These are phyloP conservation scores for Chloranthus sessilifolius DNA, from an alignment of 164 flowering plant genomes.

Conservation along the genomic window DNA sequence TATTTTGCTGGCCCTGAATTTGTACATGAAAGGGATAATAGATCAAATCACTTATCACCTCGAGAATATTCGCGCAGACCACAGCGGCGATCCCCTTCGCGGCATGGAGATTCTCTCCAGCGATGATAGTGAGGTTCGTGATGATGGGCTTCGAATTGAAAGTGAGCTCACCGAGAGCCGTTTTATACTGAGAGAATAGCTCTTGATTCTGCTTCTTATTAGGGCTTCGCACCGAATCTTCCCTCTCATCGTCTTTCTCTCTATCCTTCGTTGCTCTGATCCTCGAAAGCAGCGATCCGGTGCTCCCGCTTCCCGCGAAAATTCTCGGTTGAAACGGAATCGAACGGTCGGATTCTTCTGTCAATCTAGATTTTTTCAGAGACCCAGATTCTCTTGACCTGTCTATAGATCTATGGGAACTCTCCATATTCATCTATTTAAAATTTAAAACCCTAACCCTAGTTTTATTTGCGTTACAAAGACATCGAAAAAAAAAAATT, in stretches of 20 bases:
- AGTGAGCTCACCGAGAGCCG: slow-evolving; percentile 82
- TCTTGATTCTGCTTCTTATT: slow-evolving; percentile 48
- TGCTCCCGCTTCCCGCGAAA: slow-evolving; percentile 8
- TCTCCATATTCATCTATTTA: slow-evolving; percentile 62
- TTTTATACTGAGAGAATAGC: slow-evolving; percentile 77
- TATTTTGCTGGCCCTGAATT: no score
- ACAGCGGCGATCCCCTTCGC: slow-evolving; percentile 77
- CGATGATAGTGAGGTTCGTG: slow-evolving; percentile 91
- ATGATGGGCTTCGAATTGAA: slow-evolving; percentile 96
- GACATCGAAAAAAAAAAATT: no score
- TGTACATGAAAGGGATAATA: no score
- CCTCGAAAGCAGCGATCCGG: slow-evolving; percentile 21
- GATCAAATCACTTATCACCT: slow-evolving; percentile 50
- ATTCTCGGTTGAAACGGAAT: slow-evolving; percentile 27
- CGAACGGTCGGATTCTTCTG: slow-evolving; percentile 35
- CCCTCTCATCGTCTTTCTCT: slow-evolving; percentile 33
- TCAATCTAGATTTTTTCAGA: slow-evolving; percentile 61
- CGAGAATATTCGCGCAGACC: slow-evolving; percentile 69
- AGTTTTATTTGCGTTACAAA: no score
- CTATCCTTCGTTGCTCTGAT: slow-evolving; percentile 17
- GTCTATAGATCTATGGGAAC: slow-evolving; percentile 71
- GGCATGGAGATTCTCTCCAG: slow-evolving; percentile 82
- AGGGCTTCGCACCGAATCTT: slow-evolving; percentile 19
- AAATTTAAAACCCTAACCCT: slow-evolving; percentile 4
- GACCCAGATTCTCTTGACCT: slow-evolving; percentile 70